These are phyloP conservation scores for Anaeromyces robustus DNA, from an alignment of 192 early-diverging fungal genomes.

Conservation along the genomic window DNA sequence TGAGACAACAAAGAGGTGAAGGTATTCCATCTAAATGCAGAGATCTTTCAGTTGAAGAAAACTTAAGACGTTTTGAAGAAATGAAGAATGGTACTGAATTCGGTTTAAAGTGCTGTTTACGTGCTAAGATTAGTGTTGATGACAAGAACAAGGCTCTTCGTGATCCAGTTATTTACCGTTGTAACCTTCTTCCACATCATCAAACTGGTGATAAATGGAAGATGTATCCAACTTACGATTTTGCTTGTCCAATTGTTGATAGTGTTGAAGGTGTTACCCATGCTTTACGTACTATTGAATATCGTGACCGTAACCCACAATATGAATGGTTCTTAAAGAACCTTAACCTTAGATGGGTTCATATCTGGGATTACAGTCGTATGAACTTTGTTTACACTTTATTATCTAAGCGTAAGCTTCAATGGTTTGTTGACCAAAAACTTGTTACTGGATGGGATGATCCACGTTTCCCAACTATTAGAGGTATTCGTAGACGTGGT, in stretches of 20 bases:
- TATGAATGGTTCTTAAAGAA: conserved; percentile 91
- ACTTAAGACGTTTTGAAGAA: conserved; percentile 74
- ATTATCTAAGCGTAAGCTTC: conserved; percentile 94
- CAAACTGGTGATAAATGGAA: conserved; percentile 85
- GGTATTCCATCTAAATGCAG: conserved; percentile 70
- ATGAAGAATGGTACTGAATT: conserved; percentile 77
- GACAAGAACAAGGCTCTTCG: conserved; percentile 81
- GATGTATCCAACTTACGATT: conserved; percentile 97
- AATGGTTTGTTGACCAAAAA: conserved; percentile 83
- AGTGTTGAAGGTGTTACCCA: conserved; percentile 94
- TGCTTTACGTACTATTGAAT: conserved; percentile 92
- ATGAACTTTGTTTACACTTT: conserved; percentile 97
- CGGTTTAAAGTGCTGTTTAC: conserved; percentile 66
- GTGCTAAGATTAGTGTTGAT: conserved; percentile 89
- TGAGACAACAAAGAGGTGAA: conserved; percentile 73
- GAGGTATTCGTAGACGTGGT: conserved; percentile 81
- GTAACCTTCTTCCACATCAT: conserved; percentile 79
- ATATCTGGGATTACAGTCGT: conserved; percentile 84
- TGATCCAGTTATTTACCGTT: conserved; percentile 94
- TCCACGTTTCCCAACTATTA: conserved; percentile 78
- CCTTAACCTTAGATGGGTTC: conserved; percentile 69
- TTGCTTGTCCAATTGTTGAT: conserved; percentile 94
- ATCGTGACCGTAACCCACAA: conserved; percentile 91
- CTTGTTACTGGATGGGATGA: conserved; percentile 78
- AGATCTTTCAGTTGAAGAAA: conserved; percentile 76